phyloP scores from a whole-genome alignment of 768 basidiomycete species.

The Termitomyces sp. region DNA sequence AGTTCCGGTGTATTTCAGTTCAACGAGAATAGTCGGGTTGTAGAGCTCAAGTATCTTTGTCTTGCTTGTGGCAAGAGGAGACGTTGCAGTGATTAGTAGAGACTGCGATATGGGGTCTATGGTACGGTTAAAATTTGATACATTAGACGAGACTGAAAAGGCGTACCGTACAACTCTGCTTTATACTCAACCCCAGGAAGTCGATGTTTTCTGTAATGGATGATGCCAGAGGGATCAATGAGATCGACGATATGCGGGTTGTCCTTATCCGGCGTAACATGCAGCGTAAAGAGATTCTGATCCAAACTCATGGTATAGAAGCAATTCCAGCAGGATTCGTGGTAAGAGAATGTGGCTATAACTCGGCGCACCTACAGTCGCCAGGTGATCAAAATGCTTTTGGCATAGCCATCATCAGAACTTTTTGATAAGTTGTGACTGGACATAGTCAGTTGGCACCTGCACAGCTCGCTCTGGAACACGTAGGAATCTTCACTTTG shows the following conservation, averaged over 20 bases:
- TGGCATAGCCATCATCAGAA: conserved; percentile 5
- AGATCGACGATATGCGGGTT: conserved; percentile 64
- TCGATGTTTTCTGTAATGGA: conserved; percentile 72
- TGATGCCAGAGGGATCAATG: conserved; percentile 52
- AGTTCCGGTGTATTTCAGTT: conserved; percentile 69
- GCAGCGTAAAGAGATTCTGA: conserved; percentile 80
- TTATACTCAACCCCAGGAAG: conserved; percentile 50
- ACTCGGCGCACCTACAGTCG: conserved; percentile 1
- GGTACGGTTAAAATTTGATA: neutral
- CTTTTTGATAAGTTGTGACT: neutral
- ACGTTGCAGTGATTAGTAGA: conserved; percentile 61
- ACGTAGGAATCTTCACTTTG: neutral
- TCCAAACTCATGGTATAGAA: conserved; percentile 65
- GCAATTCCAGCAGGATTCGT: neutral
- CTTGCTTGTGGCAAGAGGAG: conserved; percentile 62
- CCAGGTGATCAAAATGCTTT: conserved; percentile 5
- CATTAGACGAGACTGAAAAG: neutral
- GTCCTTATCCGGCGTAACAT: conserved; percentile 52
- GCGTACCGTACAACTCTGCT: conserved; percentile 59
- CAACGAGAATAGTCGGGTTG: conserved; percentile 67
- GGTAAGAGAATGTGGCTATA: conserved; percentile 5
- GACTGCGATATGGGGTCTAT: conserved; percentile 70
- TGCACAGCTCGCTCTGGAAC: neutral
- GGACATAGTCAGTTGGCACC: neutral
- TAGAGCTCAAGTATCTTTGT: conserved; percentile 68